phyloP scores from a whole-genome alignment of 176 grass and related monocot species.

The Chloris gayana region DNA sequence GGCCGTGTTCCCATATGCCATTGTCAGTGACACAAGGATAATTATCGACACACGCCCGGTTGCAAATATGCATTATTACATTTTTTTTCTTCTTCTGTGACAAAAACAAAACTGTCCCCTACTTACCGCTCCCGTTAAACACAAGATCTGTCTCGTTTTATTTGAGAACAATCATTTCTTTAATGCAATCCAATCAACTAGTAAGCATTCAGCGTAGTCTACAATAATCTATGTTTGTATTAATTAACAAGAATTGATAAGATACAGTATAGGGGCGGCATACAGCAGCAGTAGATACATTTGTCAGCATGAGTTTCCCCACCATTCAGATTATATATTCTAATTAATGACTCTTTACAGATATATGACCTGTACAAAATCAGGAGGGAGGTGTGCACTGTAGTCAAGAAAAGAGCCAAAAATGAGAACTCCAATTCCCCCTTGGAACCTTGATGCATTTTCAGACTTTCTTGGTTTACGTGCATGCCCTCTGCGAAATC shows the following conservation, averaged over 20 bases:
- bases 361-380: conserved; percentile 45
- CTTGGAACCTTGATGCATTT: too few species aligned
- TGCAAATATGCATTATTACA: too few species aligned
- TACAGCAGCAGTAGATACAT: conserved; percentile 10
- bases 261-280: neutral
- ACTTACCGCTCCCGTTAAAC: too few species aligned
- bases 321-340: conserved; percentile 24
- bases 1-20: too few species aligned
- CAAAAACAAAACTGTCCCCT: too few species aligned
- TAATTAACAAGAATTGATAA: conserved; percentile 17
- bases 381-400: conserved; percentile 10
- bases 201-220: too few species aligned
- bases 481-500: neutral
- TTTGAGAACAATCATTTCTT: too few species aligned
- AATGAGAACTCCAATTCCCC: neutral
- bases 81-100: too few species aligned
- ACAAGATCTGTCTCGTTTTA: too few species aligned
- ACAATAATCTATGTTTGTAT: neutral
- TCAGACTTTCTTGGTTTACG: neutral
- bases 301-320: conserved; percentile 34
- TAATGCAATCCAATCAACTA: too few species aligned
- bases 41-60: too few species aligned
- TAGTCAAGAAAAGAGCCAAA: neutral
- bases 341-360: conserved; percentile 35
- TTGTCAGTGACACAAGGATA: too few species aligned